phyloP scores from a whole-genome alignment of 805 yeast species.

The Pichia manshurica region DNA sequence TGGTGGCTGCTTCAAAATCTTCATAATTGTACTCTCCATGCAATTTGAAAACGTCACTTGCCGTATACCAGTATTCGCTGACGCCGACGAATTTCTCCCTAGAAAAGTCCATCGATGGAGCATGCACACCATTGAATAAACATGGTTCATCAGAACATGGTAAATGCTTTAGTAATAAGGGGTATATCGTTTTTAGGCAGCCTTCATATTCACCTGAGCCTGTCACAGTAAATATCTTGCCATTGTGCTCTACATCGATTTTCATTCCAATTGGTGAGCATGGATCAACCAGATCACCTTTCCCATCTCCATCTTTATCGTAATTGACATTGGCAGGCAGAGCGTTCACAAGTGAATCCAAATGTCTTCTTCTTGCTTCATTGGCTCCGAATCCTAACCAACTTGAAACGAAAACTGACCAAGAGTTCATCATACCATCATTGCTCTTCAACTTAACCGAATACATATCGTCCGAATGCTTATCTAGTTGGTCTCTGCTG shows the following conservation, averaged over 20 bases:
- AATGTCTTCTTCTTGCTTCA: slow-evolving; percentile 75
- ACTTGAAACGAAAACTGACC: slow-evolving; percentile 89
- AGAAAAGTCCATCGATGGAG: slow-evolving; percentile 76
- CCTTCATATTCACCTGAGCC: slow-evolving; percentile 78
- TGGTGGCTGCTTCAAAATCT: slow-evolving; percentile 58
- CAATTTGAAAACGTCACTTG: slow-evolving; percentile 81
- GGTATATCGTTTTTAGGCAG: slow-evolving; percentile 69
- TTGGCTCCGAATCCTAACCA: slow-evolving; percentile 99
- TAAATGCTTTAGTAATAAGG: slow-evolving; percentile 66
- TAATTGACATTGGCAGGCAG: slow-evolving; percentile 41
- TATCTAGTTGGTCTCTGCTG: slow-evolving; percentile 47
- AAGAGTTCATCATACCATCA: slow-evolving; percentile 64
- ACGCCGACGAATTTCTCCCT: slow-evolving; percentile 85
- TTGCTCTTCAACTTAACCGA: slow-evolving; percentile 58
- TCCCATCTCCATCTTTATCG: slow-evolving; percentile 43
- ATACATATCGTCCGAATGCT: slow-evolving; percentile 70
- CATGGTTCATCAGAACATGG: slow-evolving; percentile 90
- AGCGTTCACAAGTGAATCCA: slow-evolving; percentile 46
- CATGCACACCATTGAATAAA: slow-evolving; percentile 91
- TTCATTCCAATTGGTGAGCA: slow-evolving; percentile 68
- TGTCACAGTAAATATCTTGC: slow-evolving; percentile 41
- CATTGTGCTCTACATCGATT: slow-evolving; percentile 43
- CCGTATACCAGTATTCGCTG: slow-evolving; percentile 96
- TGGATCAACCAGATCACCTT: slow-evolving; percentile 57
- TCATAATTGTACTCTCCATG: slow-evolving; percentile 85